Evolutionary conservation across 2,329 filamentous ascomycete genomes (phyloP).

Genomic region (Septoria petroselini): DNA sequence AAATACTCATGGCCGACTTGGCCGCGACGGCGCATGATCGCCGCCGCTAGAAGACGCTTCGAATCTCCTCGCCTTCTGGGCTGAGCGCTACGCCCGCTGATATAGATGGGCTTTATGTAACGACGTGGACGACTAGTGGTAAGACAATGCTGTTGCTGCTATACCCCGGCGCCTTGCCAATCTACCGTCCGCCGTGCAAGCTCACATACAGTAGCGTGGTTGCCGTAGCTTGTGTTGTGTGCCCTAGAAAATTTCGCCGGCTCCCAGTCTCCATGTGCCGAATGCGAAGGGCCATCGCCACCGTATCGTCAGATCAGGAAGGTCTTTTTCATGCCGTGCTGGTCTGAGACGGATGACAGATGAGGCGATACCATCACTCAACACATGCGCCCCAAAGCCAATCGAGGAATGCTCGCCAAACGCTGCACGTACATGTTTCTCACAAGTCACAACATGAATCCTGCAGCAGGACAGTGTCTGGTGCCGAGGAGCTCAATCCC

Average conservation of each 20-base stretch:
- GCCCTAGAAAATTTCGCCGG: too few relatives aligned
- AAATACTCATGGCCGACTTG: slow-evolving; percentile 20
- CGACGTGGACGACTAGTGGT: too few relatives aligned
- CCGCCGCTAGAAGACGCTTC: slow-evolving; percentile 23
- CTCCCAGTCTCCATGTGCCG: neutral
- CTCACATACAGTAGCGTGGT: too few relatives aligned
- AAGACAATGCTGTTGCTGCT: too few relatives aligned
- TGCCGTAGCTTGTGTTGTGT: too few relatives aligned
- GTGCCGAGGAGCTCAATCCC: slow-evolving; percentile 21
- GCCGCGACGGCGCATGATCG: slow-evolving; percentile 23
- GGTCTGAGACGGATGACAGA: too few relatives aligned
- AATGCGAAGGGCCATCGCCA: slow-evolving; percentile 5
- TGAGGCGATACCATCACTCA: neutral
- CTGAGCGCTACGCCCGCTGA: slow-evolving; percentile 16
- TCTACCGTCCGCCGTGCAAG: too few relatives aligned
- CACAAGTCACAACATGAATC: slow-evolving; percentile 11
- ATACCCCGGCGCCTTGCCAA: too few relatives aligned
- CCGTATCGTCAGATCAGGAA: slow-evolving; percentile 8
- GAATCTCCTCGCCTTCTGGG: slow-evolving; percentile 22
- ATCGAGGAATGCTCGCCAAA: too few relatives aligned
- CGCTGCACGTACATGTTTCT: neutral
- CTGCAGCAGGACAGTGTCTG: slow-evolving; percentile 13
- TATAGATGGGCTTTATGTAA: slow-evolving; percentile 18
- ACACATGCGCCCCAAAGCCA: slow-evolving; percentile 5
- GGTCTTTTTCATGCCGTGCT: neutral